Base-by-base conservation (phyloP, 2,329 filamentous ascomycete genomes). In the Zelopaecilomyces penicillatus region DNA sequence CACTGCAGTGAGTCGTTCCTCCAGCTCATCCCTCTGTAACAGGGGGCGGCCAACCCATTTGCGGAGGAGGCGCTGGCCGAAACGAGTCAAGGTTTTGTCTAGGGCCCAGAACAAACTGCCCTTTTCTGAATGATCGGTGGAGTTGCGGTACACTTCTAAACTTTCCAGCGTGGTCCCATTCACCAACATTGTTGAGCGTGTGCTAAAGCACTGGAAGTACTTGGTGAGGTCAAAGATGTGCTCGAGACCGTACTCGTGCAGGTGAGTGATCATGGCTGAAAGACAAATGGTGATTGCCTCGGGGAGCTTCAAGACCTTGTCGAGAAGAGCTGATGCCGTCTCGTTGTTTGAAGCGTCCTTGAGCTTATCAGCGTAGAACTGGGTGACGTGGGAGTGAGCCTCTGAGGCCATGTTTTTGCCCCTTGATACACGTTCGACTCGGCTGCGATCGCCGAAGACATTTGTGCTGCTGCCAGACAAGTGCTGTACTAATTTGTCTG, bases 171-270 rank as follows among this genome's bases (percentile, higher is more conserved):
- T 96, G 44, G 95, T 98, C 37, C 91, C 93, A 59, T 94, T 96
- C 48, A 98, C 71, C 4, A 97, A 73, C 93, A 98, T 97, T 59
- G 97, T 90, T 10, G 91, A 90, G 33, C 90, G 76, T 6, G 90
- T 87, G 54, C 87, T 95, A 66, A 98, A 98, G 2, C 89, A 88
- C 54, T 95, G 85, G 58, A 98, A 98, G 67, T 97, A 95, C 56
- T 95, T 95, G 2, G 93, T 97, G 37, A 98, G 69, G 57, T 95
- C 85, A 55, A 98, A 95, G 43, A 98, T 87, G 68, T 97, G 89
- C 63, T 97, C 85, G 19, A 98, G 73, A 1, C 89, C 89, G 61
- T 96, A 98, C 52, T 95, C 90, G 12, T 81, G 83, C 55, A 98
- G 71, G 58, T 98, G 90, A 1, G 78, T 87, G 55, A 98, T 97